Evolutionary conservation across 1,139 yeast genomes (phyloP).

Genomic region (Wickerhamomyces sp.): DNA sequence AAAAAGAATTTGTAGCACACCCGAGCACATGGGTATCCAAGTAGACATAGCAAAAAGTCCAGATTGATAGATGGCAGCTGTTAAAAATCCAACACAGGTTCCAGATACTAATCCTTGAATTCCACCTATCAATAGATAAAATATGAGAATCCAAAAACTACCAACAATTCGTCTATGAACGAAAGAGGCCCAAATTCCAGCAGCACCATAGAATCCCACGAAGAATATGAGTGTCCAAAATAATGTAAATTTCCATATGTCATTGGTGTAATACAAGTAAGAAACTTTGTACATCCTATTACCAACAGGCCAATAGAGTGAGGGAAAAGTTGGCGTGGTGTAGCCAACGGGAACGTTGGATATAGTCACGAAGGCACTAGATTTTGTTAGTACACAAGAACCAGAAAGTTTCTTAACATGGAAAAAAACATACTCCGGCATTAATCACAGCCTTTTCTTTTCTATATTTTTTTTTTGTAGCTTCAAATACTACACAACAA

Average conservation of each 20-base stretch:
- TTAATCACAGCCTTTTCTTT: too few relatives aligned
- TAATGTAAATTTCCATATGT: constrained; percentile 83
- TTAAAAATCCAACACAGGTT: constrained; percentile 64
- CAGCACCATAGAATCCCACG: constrained; percentile 55
- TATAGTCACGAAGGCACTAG: constrained; percentile 30
- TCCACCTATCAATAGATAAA: constrained; percentile 51
- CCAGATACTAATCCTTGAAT: constrained; percentile 69
- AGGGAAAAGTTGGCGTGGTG: constrained; percentile 73
- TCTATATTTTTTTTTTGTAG: too few relatives aligned
- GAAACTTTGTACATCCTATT: constrained; percentile 42
- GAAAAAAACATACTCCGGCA: background rate
- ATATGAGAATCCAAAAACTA: constrained; percentile 38
- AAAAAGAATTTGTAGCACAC: constrained; percentile 59
- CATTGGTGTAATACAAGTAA: constrained; percentile 61
- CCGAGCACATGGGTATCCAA: constrained; percentile 90
- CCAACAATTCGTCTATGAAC: constrained; percentile 40
- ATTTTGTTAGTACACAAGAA: background rate
- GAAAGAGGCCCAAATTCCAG: constrained; percentile 61
- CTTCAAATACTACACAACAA: too few relatives aligned
- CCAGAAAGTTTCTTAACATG: too few relatives aligned
- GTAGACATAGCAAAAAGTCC: constrained; percentile 84
- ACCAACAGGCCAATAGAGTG: constrained; percentile 67
- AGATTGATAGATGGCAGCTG: constrained; percentile 65
- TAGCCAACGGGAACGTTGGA: constrained; percentile 75
- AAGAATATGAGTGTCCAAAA: constrained; percentile 75